Conservation (phyloP, 257 asterid genomes). For the Marsdenia floribunda region DNA sequence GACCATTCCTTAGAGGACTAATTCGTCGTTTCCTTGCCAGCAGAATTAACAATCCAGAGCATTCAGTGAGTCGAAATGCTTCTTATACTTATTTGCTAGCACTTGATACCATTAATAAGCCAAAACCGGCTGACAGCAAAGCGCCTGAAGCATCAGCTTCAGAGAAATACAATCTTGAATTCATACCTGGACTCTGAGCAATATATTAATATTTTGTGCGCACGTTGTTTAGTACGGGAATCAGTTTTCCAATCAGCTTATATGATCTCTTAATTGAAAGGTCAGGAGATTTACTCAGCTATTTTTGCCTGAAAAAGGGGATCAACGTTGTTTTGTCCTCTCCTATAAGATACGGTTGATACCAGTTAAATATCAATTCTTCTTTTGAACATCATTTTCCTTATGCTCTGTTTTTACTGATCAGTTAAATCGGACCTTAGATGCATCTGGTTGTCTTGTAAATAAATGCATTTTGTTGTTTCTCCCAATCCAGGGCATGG, state of each 20-base stretch:
- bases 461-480: neutral
- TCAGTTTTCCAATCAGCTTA: slow-evolving; percentile 11
- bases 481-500: neutral
- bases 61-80: slow-evolving; percentile 58
- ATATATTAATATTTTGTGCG: slow-evolving; percentile 24
- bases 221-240: neutral
- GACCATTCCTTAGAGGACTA: slow-evolving; percentile 85
- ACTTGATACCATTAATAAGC: slow-evolving; percentile 72
- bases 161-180: slow-evolving; percentile 83
- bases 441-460: neutral
- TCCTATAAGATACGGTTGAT: slow-evolving; percentile 4
- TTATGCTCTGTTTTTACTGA: neutral
- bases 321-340: neutral
- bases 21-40: slow-evolving; percentile 97
- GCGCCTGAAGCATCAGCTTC: slow-evolving; percentile 51
- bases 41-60: slow-evolving; percentile 80
- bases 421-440: neutral
- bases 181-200: slow-evolving; percentile 95
- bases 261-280: slow-evolving; percentile 16
- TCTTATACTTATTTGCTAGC: slow-evolving; percentile 73
- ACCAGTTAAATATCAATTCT: neutral
- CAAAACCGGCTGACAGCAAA: slow-evolving; percentile 42
- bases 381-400: neutral
- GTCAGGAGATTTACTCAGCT: neutral
- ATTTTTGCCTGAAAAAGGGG: slow-evolving; percentile 1